A percentile compares a stretch with the other conserved stretches of the same genome.
Conservation (phyloP, 2,329 filamentous ascomycete species). For the Fusarium sp. region DNA sequence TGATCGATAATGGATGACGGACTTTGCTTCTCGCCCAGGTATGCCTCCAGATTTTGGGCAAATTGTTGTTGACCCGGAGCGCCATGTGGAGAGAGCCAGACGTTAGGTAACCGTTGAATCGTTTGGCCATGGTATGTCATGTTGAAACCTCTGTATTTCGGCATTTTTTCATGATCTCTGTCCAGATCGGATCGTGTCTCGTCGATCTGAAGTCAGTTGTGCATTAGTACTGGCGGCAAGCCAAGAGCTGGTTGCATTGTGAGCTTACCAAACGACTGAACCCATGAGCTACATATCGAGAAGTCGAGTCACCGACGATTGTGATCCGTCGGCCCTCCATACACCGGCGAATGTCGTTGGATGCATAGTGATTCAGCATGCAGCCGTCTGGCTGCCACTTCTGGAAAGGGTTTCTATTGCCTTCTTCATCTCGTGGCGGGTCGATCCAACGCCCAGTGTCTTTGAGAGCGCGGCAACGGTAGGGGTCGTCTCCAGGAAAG, state of each 20-base stretch:
- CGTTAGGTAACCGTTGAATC: not conserved
- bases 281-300: slow-evolving; percentile 70
- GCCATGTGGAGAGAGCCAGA: not conserved
- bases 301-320: slow-evolving; percentile 70
- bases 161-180: not conserved
- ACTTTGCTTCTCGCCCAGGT: not conserved
- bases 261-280: slow-evolving; percentile 39
- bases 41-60: not conserved
- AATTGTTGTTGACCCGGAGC: not conserved
- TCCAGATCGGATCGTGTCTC: not conserved
- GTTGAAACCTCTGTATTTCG: not conserved
- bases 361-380: slow-evolving; percentile 67
- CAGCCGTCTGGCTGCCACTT: slow-evolving; percentile 71
- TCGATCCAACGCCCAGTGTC: slow-evolving; percentile 21
- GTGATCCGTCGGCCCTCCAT: slow-evolving; percentile 63
- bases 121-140: not conserved
- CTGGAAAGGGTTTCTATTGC: slow-evolving; percentile 51
- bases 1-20: not conserved
- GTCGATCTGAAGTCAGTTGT: not conserved
- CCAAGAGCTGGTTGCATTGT: not conserved
- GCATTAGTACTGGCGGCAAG: not conserved
- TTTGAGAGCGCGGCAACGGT: not conserved
- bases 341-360: slow-evolving; percentile 64
- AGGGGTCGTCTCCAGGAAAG: not conserved
- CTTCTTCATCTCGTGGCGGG: slow-evolving; percentile 45